Evolutionary conservation across 495 filamentous ascomycete genomes (phyloP), one percentile per base, ranked within the genome.

Genomic region (Penicillium paxilli): DNA sequence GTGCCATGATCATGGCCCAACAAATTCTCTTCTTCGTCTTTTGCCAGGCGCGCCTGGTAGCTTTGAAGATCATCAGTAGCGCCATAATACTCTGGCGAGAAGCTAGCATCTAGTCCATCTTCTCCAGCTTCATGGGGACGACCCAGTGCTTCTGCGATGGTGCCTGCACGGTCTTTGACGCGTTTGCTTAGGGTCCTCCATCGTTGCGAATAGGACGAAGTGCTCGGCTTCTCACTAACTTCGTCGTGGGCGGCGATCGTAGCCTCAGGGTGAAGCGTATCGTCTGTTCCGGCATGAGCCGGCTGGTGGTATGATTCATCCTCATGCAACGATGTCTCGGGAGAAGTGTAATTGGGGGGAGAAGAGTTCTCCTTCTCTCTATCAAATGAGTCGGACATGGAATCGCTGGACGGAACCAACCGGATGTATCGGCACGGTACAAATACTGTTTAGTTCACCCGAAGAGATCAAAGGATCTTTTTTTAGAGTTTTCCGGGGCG

Each of bases 31-130:
- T 62, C 64, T 32, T 63, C 60, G 17, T 66, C 62, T 0, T 37
- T 32, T 22, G 60, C 56, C 17, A 51, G 51, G 22, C 60, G 63
- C 14, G 52, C 65, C 17, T 47, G 32, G 22, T 41, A 62, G n/a
- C 60, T 57, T 25, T 44, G 48, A 7, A 69, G 46, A 32, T 71
- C 68, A 21, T 71, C 68, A 0, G 58, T 65, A 11, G 66, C 66
- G 1, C 62, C 66, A 24, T 66, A 69, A 21, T 55, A 44, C 24
- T 71, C 68, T 8, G 68, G 62, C 8, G 54, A 52, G 10, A 59
- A 51, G n/a, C 55, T 51, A 0, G 60, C 52, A 47, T 68, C 62
- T 45, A 71, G 55, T 0, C 61, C 66, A 57, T 69, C 66, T 5
- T 55, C 66, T 1, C 59, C 55, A 44, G 57, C 45, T 40, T 62